Evolutionary conservation across 306 rosid genomes (phyloP).

Genomic region (Trifolium dubium): DNA sequence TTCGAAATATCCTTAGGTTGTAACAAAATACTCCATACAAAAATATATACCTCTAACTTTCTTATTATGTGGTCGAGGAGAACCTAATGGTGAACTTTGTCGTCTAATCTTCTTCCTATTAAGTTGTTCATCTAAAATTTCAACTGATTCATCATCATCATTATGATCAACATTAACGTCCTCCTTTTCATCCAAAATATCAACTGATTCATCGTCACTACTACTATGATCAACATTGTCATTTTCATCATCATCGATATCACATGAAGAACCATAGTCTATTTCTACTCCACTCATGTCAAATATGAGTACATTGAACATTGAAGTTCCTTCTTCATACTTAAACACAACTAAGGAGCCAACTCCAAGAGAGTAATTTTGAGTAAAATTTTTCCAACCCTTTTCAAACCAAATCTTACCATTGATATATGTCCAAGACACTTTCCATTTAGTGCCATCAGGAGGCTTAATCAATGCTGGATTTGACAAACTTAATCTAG

Average conservation of each 20-base stretch:
- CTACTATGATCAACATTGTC: too few species aligned
- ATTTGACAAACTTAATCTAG: constrained; percentile 11
- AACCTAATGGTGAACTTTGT: too few species aligned
- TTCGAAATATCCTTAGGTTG: too few species aligned
- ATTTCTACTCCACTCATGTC: neutral
- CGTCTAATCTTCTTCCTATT: too few species aligned
- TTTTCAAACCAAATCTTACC: constrained; percentile 28
- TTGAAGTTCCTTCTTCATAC: neutral
- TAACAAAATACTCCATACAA: too few species aligned
- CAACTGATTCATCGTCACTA: constrained; percentile 12
- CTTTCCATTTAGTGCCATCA: constrained; percentile 34
- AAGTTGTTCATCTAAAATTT: too few species aligned
- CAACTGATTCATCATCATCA: neutral
- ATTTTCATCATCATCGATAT: neutral
- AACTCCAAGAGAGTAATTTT: neutral
- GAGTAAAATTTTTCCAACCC: constrained; percentile 22
- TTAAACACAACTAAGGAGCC: neutral
- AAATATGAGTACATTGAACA: constrained; percentile 17
- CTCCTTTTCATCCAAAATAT: neutral
- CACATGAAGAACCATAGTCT: neutral
- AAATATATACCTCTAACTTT: too few species aligned
- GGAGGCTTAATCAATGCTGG: constrained; percentile 21
- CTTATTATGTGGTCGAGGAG: too few species aligned
- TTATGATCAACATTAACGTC: neutral
- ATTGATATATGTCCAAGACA: constrained; percentile 15